Percentiles rank a stretch among this genome's conserved stretches.
Evolutionary conservation across 805 yeast species (phyloP).

Genomic region (Torulaspora delbrueckii): DNA sequence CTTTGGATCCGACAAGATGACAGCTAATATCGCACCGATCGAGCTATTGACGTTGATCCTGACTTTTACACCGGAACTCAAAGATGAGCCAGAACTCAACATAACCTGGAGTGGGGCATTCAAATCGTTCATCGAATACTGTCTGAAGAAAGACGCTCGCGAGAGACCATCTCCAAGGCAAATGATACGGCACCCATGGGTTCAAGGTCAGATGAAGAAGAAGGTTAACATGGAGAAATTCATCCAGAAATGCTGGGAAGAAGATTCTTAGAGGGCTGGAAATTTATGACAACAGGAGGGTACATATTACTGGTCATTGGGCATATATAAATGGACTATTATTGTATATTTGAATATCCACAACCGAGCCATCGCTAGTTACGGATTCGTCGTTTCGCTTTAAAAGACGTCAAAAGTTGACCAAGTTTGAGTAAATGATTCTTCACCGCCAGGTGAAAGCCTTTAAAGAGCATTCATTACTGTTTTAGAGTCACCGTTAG

Average conservation of each 20-base stretch:
- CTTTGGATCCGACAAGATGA: constrained; percentile 45
- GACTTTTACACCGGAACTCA: constrained; percentile 72
- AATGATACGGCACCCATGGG: constrained; percentile 93
- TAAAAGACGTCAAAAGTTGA: neutral
- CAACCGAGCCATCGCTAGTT: neutral
- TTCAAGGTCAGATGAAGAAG: constrained; percentile 65
- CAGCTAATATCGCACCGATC: constrained; percentile 66
- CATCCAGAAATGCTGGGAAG: constrained; percentile 67
- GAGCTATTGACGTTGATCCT: constrained; percentile 79
- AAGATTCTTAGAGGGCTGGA: neutral
- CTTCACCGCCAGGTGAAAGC: neutral
- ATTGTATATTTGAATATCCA: neutral
- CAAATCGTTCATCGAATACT: constrained; percentile 73
- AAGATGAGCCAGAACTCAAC: constrained; percentile 69
- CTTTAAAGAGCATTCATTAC: neutral
- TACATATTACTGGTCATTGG: neutral
- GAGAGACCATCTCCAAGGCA: constrained; percentile 90
- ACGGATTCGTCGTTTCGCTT: neutral
- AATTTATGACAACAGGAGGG: neutral
- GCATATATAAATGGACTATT: constrained; percentile 2
- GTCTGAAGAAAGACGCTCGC: constrained; percentile 72
- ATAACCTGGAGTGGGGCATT: constrained; percentile 80
- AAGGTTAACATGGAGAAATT: constrained; percentile 82
- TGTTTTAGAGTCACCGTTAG: neutral
- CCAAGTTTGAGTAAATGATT: neutral